phyloP scores from a whole-genome alignment of 495 filamentous ascomycete genomes.

The Lophium mytilinum region DNA sequence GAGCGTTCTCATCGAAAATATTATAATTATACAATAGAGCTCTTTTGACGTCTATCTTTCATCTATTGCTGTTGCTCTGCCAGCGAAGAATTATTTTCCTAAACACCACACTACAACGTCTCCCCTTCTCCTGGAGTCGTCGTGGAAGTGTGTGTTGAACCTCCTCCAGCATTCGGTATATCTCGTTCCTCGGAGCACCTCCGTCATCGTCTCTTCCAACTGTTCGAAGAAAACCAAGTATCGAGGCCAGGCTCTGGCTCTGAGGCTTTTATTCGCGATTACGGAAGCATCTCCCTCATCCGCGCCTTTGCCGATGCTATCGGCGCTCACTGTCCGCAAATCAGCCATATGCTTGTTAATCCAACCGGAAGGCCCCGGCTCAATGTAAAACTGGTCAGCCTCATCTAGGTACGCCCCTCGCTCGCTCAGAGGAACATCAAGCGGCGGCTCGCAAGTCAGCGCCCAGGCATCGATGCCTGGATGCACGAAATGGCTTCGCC shows the following conservation, averaged over 20 bases:
- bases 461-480: constrained; percentile 74
- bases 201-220: constrained; percentile 44
- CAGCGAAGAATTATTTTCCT: constrained; percentile 20
- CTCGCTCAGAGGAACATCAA: constrained; percentile 51
- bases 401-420: constrained; percentile 70
- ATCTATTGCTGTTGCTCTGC: background rate
- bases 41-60: background rate
- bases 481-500: constrained; percentile 78
- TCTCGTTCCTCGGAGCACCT: constrained; percentile 43
- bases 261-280: constrained; percentile 17
- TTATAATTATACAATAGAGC: background rate
- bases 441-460: constrained; percentile 81
- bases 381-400: constrained; percentile 74
- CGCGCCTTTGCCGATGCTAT: constrained; percentile 10
- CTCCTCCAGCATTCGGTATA: constrained; percentile 65
- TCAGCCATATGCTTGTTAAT: constrained; percentile 43
- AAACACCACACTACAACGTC: constrained; percentile 76
- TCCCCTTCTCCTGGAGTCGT: constrained; percentile 78
- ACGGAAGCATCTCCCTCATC: constrained; percentile 10
- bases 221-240: constrained; percentile 60
- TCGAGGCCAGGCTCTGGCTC: constrained; percentile 46
- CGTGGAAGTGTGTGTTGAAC: constrained; percentile 77
- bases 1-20: background rate
- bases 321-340: constrained; percentile 23
- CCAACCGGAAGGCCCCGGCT: constrained; percentile 50